phyloP scores from a whole-genome alignment of 768 basidiomycete genomes.

The Dacryopinax spathularia region DNA sequence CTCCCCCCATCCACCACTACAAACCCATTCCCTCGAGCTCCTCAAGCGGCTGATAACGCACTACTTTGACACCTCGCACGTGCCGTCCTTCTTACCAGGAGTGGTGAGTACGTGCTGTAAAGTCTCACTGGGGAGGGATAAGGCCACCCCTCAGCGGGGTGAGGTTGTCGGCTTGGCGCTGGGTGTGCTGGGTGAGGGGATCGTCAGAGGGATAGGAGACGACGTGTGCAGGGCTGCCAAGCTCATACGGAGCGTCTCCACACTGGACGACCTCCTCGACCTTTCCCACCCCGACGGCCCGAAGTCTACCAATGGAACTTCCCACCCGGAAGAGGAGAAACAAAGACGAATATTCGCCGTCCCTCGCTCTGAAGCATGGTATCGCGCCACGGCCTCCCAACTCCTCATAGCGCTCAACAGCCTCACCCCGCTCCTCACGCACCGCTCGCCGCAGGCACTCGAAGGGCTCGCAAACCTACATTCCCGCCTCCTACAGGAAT shows the following conservation, averaged over 20 bases:
- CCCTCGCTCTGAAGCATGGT: constrained; percentile 59
- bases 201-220: constrained; percentile 51
- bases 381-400: constrained; percentile 67
- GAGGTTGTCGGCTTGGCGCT: constrained; percentile 49
- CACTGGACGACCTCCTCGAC: constrained; percentile 49
- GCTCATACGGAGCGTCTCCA: constrained; percentile 36
- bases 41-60: constrained; percentile 37
- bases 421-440: constrained; percentile 53
- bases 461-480: constrained; percentile 44
- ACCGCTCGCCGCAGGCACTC: constrained; percentile 55
- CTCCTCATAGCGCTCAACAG: constrained; percentile 69
- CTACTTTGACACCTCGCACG: constrained; percentile 31
- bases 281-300: constrained; percentile 13
- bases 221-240: constrained; percentile 50
- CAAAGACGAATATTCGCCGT: constrained; percentile 24
- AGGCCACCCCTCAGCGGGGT: constrained; percentile 45
- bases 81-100: constrained; percentile 69
- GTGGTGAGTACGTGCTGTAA: constrained; percentile 64
- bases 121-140: constrained; percentile 41
- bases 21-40: constrained; percentile 46
- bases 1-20: constrained; percentile 47
- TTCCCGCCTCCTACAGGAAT: constrained; percentile 36
- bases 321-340: constrained; percentile 8
- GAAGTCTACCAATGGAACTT: background rate
- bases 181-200: constrained; percentile 38